phyloP scores from a whole-genome alignment of 1,284 basidiomycete genomes.

The Fomitiporia mediterranea region DNA sequence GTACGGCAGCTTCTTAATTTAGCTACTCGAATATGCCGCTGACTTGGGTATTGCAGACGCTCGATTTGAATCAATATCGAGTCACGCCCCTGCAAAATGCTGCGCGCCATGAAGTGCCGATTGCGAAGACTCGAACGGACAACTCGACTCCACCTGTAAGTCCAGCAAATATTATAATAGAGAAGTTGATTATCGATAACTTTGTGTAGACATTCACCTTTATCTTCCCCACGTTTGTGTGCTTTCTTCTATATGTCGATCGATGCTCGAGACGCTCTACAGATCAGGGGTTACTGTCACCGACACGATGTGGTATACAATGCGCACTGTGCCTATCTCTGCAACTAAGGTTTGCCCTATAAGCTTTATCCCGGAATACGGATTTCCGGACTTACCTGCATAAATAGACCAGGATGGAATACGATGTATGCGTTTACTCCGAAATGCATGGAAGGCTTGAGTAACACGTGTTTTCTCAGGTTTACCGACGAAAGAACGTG shows the following conservation, averaged over 20 bases:
- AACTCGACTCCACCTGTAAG: conserved; percentile 15
- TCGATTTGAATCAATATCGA: conserved; percentile 25
- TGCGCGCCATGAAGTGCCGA: conserved; percentile 23
- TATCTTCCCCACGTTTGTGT: conserved; percentile 22
- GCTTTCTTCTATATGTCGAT: neutral
- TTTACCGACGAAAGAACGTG: conserved; percentile 24
- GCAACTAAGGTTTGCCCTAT: conserved; percentile 20
- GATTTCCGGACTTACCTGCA: neutral
- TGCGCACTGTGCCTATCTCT: conserved; percentile 24
- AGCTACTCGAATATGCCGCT: neutral
- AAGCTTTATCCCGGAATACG: neutral
- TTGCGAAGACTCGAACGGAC: conserved; percentile 1
- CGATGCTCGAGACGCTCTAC: neutral
- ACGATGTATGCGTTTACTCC: conserved; percentile 23
- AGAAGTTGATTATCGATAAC: neutral
- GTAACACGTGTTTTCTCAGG: neutral
- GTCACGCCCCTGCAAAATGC: conserved; percentile 25
- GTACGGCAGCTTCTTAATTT: neutral
- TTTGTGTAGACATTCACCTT: conserved; percentile 23
- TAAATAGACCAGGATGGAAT: conserved; percentile 25
- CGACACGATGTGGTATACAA: conserved; percentile 26
- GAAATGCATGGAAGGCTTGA: neutral
- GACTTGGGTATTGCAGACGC: conserved; percentile 16
- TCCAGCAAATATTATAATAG: no score
- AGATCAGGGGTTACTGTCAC: conserved; percentile 19